Percentiles rank a stretch among this genome's conserved stretches.
Evolutionary conservation across 2,329 filamentous ascomycete species (phyloP).

Genomic region (Claviceps africana): DNA sequence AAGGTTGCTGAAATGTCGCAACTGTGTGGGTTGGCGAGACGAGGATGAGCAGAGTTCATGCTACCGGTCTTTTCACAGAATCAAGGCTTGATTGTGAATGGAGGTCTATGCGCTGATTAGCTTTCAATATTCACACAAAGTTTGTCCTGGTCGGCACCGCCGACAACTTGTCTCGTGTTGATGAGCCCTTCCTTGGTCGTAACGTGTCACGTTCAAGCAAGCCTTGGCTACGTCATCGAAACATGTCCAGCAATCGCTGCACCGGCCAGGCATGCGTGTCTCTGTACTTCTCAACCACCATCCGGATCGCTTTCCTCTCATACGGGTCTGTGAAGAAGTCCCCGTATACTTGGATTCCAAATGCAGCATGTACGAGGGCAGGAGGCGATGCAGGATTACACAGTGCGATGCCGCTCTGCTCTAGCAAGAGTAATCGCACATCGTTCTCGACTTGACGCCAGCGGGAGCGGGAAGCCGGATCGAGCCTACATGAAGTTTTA

Average conservation of each 20-base stretch:
- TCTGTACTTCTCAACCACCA: slow-evolving; percentile 29
- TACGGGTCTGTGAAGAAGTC: slow-evolving; percentile 28
- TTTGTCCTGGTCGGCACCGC: too few species aligned
- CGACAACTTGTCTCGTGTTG: too few species aligned
- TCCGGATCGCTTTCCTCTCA: slow-evolving; percentile 22
- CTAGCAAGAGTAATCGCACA: slow-evolving; percentile 22
- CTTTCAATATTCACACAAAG: too few species aligned
- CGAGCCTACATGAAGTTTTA: not conserved
- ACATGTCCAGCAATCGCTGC: slow-evolving; percentile 22
- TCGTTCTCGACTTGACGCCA: slow-evolving; percentile 25
- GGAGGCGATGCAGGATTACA: slow-evolving; percentile 24
- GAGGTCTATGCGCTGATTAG: too few species aligned
- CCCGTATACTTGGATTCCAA: slow-evolving; percentile 27
- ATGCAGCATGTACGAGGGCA: slow-evolving; percentile 24
- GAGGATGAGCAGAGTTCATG: not conserved
- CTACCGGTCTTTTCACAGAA: not conserved
- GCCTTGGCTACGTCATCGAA: slow-evolving; percentile 8
- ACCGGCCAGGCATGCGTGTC: slow-evolving; percentile 28
- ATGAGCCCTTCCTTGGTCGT: too few species aligned
- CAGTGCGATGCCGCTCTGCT: slow-evolving; percentile 26
- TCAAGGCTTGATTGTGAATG: not conserved
- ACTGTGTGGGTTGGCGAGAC: slow-evolving; percentile 1
- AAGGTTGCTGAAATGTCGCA: not conserved
- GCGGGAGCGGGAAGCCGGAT: slow-evolving; percentile 14
- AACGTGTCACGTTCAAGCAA: too few species aligned